Evolutionary conservation across 176 grass and related monocot genomes (phyloP).

Genomic region (Canna indica): DNA sequence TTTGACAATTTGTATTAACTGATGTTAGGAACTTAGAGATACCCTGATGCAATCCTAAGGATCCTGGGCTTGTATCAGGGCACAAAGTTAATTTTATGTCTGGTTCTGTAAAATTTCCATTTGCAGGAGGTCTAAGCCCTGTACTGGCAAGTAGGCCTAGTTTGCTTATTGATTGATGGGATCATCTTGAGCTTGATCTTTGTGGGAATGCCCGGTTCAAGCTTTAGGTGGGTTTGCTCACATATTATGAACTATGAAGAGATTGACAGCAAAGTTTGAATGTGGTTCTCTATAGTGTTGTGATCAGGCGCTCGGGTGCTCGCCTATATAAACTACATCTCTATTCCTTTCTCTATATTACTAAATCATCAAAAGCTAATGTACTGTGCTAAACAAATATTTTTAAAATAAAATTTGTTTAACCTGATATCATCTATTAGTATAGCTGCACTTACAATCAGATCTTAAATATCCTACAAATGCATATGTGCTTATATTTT

Average conservation of each 20-base stretch:
- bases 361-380: not conserved
- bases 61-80: not conserved
- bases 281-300: not conserved
- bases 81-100: no score
- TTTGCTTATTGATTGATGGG: not conserved
- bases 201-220: not conserved
- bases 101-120: not conserved
- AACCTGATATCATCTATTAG: not conserved
- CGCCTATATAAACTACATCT: no score
- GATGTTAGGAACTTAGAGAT: not conserved
- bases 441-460: no score
- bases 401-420: no score
- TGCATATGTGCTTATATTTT: no score
- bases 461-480: no score
- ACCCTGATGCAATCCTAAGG: not conserved
- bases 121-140: not conserved
- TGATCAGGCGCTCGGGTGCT: no score
- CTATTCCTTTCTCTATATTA: not conserved
- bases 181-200: not conserved
- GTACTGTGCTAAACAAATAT: no score
- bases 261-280: not conserved
- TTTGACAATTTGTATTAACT: no score
- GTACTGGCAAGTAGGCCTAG: not conserved
- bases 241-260: not conserved
- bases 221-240: not conserved